Conservation (phyloP, 1,284 basidiomycete genomes). For the Mycena sp. region DNA sequence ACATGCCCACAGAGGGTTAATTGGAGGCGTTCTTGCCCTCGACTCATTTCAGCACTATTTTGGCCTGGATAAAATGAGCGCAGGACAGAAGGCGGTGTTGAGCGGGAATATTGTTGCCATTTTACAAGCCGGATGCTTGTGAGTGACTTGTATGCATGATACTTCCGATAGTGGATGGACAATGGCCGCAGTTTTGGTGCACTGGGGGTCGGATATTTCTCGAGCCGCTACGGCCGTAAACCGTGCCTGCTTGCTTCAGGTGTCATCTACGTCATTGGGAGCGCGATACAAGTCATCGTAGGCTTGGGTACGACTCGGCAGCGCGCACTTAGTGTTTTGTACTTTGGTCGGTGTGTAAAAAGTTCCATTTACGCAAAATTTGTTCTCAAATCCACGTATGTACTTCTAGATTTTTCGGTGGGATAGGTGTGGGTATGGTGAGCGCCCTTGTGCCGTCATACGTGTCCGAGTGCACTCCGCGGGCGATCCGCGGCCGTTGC, state of each 20-base stretch:
- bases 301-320: conserved; percentile 51
- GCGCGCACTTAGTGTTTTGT: conserved; percentile 54
- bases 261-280: conserved; percentile 64
- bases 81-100: conserved; percentile 48
- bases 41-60: conserved; percentile 57
- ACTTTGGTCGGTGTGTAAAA: conserved; percentile 48
- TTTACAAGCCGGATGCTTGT: conserved; percentile 68
- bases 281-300: conserved; percentile 57
- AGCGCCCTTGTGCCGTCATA: conserved; percentile 66
- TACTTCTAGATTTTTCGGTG: conserved; percentile 48
- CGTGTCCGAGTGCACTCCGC: conserved; percentile 66
- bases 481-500: conserved; percentile 63
- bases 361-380: neutral
- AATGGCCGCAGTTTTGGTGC: conserved; percentile 52
- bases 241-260: conserved; percentile 59
- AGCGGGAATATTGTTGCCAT: conserved; percentile 67
- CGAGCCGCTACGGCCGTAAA: conserved; percentile 56
- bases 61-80: conserved; percentile 49
- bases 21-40: conserved; percentile 58
- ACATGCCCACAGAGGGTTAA: conserved; percentile 49
- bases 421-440: conserved; percentile 61
- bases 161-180: conserved; percentile 3
- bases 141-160: conserved; percentile 41
- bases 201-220: conserved; percentile 51
- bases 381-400: neutral